These are phyloP conservation scores for Alnus glutinosa DNA, from an alignment of 306 rosid genomes.

Conservation along the genomic window DNA sequence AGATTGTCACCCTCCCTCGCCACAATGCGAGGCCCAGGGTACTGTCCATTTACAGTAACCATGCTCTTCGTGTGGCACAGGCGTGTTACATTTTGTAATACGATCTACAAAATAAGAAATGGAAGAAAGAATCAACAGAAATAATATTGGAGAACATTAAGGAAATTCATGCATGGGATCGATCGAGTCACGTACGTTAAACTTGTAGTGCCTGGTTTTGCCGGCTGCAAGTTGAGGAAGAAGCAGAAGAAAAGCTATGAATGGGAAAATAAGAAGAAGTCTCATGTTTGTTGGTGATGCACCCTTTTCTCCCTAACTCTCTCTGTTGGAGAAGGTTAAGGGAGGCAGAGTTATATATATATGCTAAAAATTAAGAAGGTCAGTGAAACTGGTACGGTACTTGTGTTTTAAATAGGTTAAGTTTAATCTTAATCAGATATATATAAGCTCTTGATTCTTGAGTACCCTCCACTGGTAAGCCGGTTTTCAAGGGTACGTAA, in stretches of 20 bases:
- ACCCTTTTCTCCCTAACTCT: neutral
- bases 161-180: neutral
- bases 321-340: neutral
- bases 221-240: slow-evolving; percentile 2
- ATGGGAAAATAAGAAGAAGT: neutral
- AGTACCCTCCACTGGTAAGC: no score
- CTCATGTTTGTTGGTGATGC: neutral
- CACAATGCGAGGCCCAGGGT: slow-evolving; percentile 9
- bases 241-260: neutral
- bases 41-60: slow-evolving; percentile 18
- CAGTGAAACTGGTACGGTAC: neutral
- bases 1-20: slow-evolving; percentile 20
- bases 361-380: neutral
- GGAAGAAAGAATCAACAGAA: no score
- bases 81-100: neutral
- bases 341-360: neutral
- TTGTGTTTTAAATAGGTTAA: no score
- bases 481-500: no score
- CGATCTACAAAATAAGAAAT: neutral
- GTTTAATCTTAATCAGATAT: no score
- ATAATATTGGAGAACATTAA: no score
- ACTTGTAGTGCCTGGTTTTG: slow-evolving; percentile 12
- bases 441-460: no score
- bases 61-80: slow-evolving; percentile 21
- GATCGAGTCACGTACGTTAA: neutral